Base-by-base conservation (phyloP, 768 basidiomycete genomes). In the Pleurotus pulmonarius region DNA sequence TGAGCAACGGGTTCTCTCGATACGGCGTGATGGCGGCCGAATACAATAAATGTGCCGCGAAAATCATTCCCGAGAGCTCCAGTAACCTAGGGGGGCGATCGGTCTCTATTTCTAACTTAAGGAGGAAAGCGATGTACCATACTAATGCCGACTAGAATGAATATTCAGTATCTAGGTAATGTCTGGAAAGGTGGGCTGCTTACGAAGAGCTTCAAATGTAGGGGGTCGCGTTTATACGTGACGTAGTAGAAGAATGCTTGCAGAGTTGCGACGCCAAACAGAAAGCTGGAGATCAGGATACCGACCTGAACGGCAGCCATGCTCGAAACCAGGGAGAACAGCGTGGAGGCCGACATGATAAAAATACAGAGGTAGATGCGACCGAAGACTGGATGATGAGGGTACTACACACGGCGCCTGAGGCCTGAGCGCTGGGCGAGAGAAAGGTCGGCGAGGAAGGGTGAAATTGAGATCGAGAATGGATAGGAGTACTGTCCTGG, bases 1-100 rank as follows among this genome's bases (percentile, higher is more conserved):
- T 52, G 3, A 40, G 24, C 2, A 52, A 9, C 0, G 51, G 38
- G 7, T 26, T 16, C 9, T 58, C 38, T 1, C 66, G 65, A 5
- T 66, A 68, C 1, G 60, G 57, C 4, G 60, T 61, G 26, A 75
- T 67, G 1, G 71, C 72, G 34, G 65, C 61, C 3, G 60, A 60
- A 56, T 73, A 73, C n/a, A 73, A 60, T 4, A 66, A 65, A 45
- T 65, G 65, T 29, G 59, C 60, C 8, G 67, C 60, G 1, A 65
- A 63, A 2, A 69, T 46, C 2, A 69, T 69, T 59, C 70, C 69
- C 1, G 57, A 63, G 8, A 67, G 53, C 41, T 70, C 71, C 1
- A 67, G 43, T 6, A 67, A 26, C 69, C 69, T 69, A 39, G 29
- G 3, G 29, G 3, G 29, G 8, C 48, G 13, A n/a, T n/a, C n/a